These are phyloP conservation scores for Argentina anserina DNA, from an alignment of 306 rosid genomes.

Conservation along the genomic window DNA sequence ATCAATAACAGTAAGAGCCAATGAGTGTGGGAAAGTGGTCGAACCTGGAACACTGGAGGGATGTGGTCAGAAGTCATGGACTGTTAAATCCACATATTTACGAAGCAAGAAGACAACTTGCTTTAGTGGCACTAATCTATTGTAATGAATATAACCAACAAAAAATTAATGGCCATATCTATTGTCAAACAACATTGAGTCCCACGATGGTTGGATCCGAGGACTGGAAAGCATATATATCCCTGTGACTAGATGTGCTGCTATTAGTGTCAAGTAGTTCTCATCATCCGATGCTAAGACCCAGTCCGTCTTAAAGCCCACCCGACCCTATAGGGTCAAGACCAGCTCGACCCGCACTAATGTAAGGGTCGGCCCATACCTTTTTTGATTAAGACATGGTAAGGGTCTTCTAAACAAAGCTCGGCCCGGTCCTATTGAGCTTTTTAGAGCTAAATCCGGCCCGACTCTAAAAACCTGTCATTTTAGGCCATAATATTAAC, in stretches of 20 bases:
- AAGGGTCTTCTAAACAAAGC: no score
- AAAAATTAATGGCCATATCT: background rate
- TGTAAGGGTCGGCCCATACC: no score
- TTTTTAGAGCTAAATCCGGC: no score
- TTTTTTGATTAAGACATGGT: no score
- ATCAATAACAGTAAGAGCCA: slow-evolving; percentile 28
- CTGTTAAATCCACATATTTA: slow-evolving; percentile 29
- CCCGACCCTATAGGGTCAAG: no score
- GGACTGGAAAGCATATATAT: background rate
- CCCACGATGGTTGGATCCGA: slow-evolving; percentile 22
- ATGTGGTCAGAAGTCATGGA: slow-evolving; percentile 43
- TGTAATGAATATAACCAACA: background rate
- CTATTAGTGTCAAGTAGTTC: no score
- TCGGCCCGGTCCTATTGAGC: no score
- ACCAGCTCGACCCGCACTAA: no score
- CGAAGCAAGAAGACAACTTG: slow-evolving; percentile 26
- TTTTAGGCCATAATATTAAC: no score
- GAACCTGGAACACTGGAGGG: slow-evolving; percentile 35
- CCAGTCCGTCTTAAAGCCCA: background rate
- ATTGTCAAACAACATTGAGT: background rate
- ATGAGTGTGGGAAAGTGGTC: slow-evolving; percentile 28
- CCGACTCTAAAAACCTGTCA: no score
- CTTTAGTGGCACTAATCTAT: background rate
- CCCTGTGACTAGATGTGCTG: background rate
- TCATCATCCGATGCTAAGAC: background rate